Evolutionary conservation across 1,284 basidiomycete genomes (phyloP), one percentile per base, ranked within the genome.

Genomic region (Tremellales sp.): DNA sequence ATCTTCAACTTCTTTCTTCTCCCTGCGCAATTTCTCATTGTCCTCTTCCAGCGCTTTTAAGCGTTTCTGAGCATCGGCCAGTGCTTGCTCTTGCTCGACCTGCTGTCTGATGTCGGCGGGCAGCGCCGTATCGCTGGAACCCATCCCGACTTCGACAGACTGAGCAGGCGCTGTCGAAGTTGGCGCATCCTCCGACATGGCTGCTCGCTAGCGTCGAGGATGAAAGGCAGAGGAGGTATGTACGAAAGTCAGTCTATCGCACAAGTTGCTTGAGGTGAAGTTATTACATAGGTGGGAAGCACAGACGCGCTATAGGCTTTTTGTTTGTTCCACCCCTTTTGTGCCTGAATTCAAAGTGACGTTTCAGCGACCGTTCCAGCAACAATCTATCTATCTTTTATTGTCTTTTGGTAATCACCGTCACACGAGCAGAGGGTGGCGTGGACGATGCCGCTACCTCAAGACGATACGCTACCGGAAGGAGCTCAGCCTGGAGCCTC

Each of bases 71-170:
- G 67, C 58, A 54, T 74, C 70, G 7, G 60, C 57, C 7, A 72
- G 51, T 15, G 65, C 66, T 45, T 74, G 70, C 40, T 75, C 70
- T 11, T 64, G 59, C 56, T 76, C 74, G 15, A 72, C 68, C 43
- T 70, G 64, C 22, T 62, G 54, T n/a, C 67, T 53, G 12, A 74
- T 52, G 25, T 69, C 65, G 12, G 58, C 60, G 22, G 56, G 49
- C 22, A 37, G 43, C 19, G 29, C 15, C 2, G 15, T 40, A 13
- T 36, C 33, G 6, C 6, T 17, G 33, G n/a, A n/a, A n/a, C n/a
- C n/a, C n/a, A n/a, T n/a, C n/a, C n/a, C n/a, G n/a, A n/a, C n/a
- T n/a, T n/a, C n/a, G n/a, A n/a, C n/a, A n/a, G n/a, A n/a, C n/a
- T n/a, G n/a, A n/a, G n/a, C n/a, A n/a, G n/a, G n/a, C n/a, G n/a